Evolutionary conservation across 768 basidiomycete genomes (phyloP).

Genomic region (Crucibulum laeve): DNA sequence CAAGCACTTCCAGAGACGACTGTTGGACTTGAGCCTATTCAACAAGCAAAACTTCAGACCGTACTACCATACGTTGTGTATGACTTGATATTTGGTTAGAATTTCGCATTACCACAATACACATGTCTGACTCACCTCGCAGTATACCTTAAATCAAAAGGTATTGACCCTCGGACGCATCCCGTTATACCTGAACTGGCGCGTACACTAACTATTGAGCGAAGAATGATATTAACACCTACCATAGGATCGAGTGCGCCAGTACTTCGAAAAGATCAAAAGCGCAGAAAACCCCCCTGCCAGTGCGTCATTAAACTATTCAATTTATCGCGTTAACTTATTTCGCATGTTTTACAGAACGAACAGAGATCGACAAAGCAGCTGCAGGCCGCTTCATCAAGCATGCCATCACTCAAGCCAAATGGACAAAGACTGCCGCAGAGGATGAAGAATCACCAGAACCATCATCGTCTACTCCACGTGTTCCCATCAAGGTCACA

Average conservation of each 20-base stretch:
- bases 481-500: constrained; percentile 54
- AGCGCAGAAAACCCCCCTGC: constrained; percentile 64
- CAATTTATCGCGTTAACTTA: constrained; percentile 3
- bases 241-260: constrained; percentile 63
- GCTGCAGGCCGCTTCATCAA: constrained; percentile 84
- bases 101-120: background rate
- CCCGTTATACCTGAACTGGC: constrained; percentile 73
- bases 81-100: constrained; percentile 81
- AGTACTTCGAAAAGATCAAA: constrained; percentile 82
- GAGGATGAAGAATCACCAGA: constrained; percentile 23
- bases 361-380: constrained; percentile 63
- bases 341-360: constrained; percentile 21
- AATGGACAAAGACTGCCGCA: constrained; percentile 28
- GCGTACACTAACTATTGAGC: constrained; percentile 11
- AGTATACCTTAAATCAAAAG: constrained; percentile 82
- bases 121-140: constrained; percentile 6
- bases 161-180: constrained; percentile 77
- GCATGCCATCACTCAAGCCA: constrained; percentile 69
- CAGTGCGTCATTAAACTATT: constrained; percentile 31
- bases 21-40: constrained; percentile 61
- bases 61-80: constrained; percentile 79
- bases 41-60: constrained; percentile 80
- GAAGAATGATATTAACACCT: background rate
- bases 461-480: constrained; percentile 18
- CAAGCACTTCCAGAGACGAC: constrained; percentile 66